Evolutionary conservation across 306 rosid genomes (phyloP), one percentile per base, ranked within the genome.

Genomic region (Cucumis hystrix): DNA sequence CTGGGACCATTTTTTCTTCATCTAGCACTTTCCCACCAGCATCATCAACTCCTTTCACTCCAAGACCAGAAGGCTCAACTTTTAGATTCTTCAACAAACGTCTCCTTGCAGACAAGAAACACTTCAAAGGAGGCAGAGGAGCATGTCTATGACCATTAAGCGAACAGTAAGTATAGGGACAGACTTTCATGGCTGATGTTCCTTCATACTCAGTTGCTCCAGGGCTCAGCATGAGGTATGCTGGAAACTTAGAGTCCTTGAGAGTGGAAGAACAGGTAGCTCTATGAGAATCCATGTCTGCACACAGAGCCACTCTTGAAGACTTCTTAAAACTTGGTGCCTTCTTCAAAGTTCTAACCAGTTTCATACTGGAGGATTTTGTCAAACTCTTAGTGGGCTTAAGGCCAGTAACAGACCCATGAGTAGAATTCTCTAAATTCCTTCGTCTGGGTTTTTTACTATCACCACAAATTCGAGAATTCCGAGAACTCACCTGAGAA

Each of bases 251-350:
- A 37, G 92, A 83, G 81, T 88, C 90, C 80, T 91, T 95, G 83
- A 92, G 79, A 74, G 96, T 92, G 47, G 99, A 92, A 84, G 98
- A 91, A 78, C 99, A 95, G 3, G 99, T 95, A 37, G 90, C 87
- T 84, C 78, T 88, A 40, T 82, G 88, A 59, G 87, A 65, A 51
- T 78, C 75, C 60, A 78, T 55, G 59, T 86, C 90, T n/a, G 83
- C 87, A 78, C 91, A 86, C 37, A 85, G 66, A 69, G 83, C 80
- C 76, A 80, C 88, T 57, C 82, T 86, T 60, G 94, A 82, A 65
- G 91, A 80, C 56, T 85, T 91, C 67, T 81, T 95, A 76, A 95
- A 95, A 70, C 88, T 95, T 28, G 97, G 83, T 6, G 90, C 80
- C 79, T 86, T 95, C 33, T 89, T 90, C 78, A 90, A 85, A 75